phyloP scores from a whole-genome alignment of 805 yeast species.

The Monosporozyma aerobia region DNA sequence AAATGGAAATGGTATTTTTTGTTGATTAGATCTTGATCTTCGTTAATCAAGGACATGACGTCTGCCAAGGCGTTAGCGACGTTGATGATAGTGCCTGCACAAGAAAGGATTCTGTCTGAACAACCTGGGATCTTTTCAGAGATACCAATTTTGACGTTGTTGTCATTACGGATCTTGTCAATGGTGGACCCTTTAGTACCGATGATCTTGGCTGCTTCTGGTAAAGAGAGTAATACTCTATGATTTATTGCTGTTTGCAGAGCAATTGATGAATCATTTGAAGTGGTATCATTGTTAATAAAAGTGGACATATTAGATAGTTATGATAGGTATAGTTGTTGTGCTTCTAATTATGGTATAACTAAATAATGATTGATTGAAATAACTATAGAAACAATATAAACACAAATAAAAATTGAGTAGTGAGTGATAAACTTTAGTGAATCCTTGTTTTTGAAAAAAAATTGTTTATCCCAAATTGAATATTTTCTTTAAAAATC shows the following conservation, averaged over 20 bases:
- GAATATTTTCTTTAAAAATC: too few relatives aligned
- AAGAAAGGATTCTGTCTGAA: constrained; percentile 73
- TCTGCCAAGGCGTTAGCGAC: constrained; percentile 62
- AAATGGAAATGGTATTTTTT: constrained; percentile 39
- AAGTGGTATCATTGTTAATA: background rate
- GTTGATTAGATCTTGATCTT: constrained; percentile 2
- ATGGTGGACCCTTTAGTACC: constrained; percentile 79
- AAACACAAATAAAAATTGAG: too few relatives aligned
- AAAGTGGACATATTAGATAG: background rate
- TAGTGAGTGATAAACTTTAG: too few relatives aligned
- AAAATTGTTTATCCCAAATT: too few relatives aligned
- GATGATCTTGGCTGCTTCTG: constrained; percentile 84
- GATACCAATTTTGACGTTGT: constrained; percentile 78
- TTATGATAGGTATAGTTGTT: too few relatives aligned
- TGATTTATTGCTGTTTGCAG: background rate
- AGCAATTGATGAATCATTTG: background rate
- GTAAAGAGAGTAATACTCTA: constrained; percentile 60
- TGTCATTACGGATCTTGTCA: constrained; percentile 62
- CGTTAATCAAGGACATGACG: constrained; percentile 43
- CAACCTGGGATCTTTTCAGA: constrained; percentile 73
- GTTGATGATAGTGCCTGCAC: constrained; percentile 61
- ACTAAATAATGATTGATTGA: too few relatives aligned
- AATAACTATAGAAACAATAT: too few relatives aligned
- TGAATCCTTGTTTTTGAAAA: too few relatives aligned
- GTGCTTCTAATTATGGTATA: background rate